These are phyloP conservation scores for Rosa lucieae DNA, from an alignment of 306 rosid species.

Conservation along the genomic window DNA sequence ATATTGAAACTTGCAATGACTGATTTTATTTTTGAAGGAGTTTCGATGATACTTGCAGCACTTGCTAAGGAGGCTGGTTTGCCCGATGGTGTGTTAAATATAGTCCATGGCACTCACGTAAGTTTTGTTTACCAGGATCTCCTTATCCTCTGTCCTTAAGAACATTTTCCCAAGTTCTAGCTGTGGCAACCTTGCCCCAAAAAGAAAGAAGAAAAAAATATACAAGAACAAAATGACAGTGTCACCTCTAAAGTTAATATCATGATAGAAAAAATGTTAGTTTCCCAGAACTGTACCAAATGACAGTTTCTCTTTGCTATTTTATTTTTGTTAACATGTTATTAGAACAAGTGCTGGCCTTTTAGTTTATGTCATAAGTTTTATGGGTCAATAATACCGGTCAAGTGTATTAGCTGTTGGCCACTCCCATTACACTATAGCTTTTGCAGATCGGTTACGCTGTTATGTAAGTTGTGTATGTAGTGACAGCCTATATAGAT, in stretches of 20 bases:
- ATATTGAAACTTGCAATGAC: slow-evolving; percentile 2
- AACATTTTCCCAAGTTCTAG: not conserved
- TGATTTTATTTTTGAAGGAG: slow-evolving; percentile 45
- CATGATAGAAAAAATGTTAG: not conserved
- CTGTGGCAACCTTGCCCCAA: not conserved
- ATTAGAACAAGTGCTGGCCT: not conserved
- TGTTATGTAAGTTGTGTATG: not conserved
- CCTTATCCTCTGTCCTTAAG: slow-evolving; percentile 1
- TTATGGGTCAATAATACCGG: not conserved
- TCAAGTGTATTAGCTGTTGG: not conserved
- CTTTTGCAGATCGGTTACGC: not conserved
- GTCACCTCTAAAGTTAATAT: not conserved
- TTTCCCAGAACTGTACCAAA: not conserved
- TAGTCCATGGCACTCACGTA: slow-evolving; percentile 72
- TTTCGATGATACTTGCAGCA: slow-evolving; percentile 63
- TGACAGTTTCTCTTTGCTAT: not conserved
- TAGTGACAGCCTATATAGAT: not conserved
- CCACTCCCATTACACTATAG: not conserved
- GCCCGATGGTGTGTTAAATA: slow-evolving; percentile 72
- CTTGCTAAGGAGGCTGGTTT: slow-evolving; percentile 77
- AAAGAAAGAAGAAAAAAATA: not conserved
- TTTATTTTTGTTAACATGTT: not conserved
- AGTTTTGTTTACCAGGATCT: slow-evolving; percentile 18
- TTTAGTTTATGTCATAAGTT: not conserved
- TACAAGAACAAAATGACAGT: not conserved